These are phyloP conservation scores for Kingdonia uniflora DNA, from an alignment of 164 flowering plant genomes.

Conservation along the genomic window DNA sequence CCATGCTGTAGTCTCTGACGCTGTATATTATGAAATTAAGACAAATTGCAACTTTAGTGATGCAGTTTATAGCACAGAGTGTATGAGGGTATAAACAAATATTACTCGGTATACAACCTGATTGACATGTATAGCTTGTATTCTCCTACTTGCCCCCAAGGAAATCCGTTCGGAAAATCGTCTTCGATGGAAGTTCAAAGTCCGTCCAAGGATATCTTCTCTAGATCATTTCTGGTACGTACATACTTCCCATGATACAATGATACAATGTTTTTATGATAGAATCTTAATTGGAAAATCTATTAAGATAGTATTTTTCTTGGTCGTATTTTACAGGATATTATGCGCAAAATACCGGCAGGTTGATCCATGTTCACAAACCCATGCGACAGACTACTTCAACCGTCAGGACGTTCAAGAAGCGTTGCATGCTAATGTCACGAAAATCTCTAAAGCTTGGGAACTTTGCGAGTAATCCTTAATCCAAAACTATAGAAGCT, in stretches of 20 bases:
- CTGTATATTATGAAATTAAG: slow-evolving; percentile 27
- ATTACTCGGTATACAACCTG: slow-evolving; percentile 38
- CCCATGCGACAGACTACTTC: slow-evolving; percentile 37
- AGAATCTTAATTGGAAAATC: not conserved
- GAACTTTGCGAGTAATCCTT: slow-evolving; percentile 57
- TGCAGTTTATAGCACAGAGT: slow-evolving; percentile 2
- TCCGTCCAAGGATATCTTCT: too few species aligned
- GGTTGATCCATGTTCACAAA: slow-evolving; percentile 54
- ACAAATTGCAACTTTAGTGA: slow-evolving; percentile 41
- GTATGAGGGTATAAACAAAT: slow-evolving; percentile 24
- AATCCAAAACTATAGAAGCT: not conserved
- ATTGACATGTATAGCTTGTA: slow-evolving; percentile 84
- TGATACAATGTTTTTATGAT: not conserved
- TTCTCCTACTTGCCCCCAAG: slow-evolving; percentile 39
- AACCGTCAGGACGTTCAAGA: slow-evolving; percentile 74
- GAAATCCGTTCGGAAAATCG: not conserved
- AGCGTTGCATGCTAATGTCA: slow-evolving; percentile 79
- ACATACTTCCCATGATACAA: not conserved
- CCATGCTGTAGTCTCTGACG: slow-evolving; percentile 71
- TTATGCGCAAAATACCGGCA: slow-evolving; percentile 30
- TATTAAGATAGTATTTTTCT: too few species aligned
- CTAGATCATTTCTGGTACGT: not conserved
- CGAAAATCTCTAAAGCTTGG: slow-evolving; percentile 61
- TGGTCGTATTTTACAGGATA: slow-evolving; percentile 14
- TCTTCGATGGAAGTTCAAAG: not conserved